Evolutionary conservation across 192 early-diverging fungal genomes (phyloP), one percentile per base, ranked within the genome.

Genomic region (Coemansia pectinata): DNA sequence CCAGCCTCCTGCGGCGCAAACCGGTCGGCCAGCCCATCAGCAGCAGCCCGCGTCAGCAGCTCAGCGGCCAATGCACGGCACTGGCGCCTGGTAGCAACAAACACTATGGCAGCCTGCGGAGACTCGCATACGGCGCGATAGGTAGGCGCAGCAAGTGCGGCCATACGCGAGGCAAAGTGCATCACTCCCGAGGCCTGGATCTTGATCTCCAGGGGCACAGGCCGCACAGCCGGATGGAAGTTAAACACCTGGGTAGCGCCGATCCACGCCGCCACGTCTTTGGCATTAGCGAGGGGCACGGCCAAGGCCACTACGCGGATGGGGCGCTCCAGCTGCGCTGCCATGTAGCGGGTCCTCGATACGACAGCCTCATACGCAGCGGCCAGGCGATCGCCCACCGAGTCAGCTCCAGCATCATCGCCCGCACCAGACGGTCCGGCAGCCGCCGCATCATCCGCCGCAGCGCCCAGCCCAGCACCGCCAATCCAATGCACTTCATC

Each of bases 261-360:
- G 66, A 99, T 93, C 98, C 98, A 99, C 69, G 95, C 93, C 2
- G 95, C 98, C 42, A 99, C 79, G 70, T 99, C 98, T n/a, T 91
- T 86, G n/a, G 97, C 96, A 77, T 99, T 99, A 25, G 96, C 94
- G 48, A 99, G 70, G 2, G 94, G 94, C 2, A 93, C 90, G 48
- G 94, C 90, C 67, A 99, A 78, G 17, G 90, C 93, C 33, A 99
- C 90, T 41, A 99, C 92, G n/a, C 98, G 92, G 65, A 98, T 92
- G 42, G 89, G 83, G 44, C 88, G 88, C 50, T 92, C 91, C 0
- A 88, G 86, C 74, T 94, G 91, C 21, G 86, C 88, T 6, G 90
- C 90, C 69, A 99, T 97, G 69, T 89, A 95, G 21, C 96, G 90
- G 95, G 96, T 94, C 60, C 98, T 84, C 25, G 94, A 96, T 0